Base-by-base conservation (phyloP, 768 basidiomycete genomes). In the Lanmaoa pseudosensibilis region DNA sequence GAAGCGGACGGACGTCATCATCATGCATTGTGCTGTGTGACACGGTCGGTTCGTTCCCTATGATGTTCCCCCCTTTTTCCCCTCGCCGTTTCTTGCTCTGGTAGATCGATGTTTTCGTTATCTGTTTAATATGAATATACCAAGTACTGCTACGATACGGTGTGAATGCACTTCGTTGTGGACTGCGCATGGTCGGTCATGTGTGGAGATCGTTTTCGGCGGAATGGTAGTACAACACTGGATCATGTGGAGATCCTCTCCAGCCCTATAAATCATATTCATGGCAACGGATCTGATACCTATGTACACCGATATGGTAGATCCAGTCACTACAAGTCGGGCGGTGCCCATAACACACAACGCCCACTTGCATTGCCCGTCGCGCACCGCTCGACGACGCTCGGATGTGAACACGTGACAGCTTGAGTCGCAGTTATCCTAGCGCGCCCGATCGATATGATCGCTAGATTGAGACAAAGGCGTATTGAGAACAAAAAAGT, bases 401-500 rank as follows among this genome's bases (percentile, higher is more conserved):
- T 85, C 0, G 92, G 91, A 68, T 93, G 92, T 15, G 88, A 90
- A 62, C 87, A 89, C 9, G 92, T 90, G n/a, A 93, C 92, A n/a
- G 92, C 90, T 71, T 92, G 92, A 5, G 87, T 86, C 1, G 92
- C 91, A 21, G 87, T 83, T 57, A 93, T 86, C 60, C 88, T 92
- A 58, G 12, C 12, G 2, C 11, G 13, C 4, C 5, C 13, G 8
- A 16, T 23, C 23, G 15, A 32, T 32, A n/a, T n/a, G n/a, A 27
- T 27, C 36, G 10, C 19, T 25, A 16, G 34, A 52, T 53, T 27
- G 30, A 51, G 55, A 11, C 27, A 21, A 4, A 1, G 9, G 45
- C 18, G 10, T 19, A 9, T 34, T 3, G 19, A 19, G 25, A 15
- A 40, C 37, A 7, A 38, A 10, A 7, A 38, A 10, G 19, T 54